phyloP scores from a whole-genome alignment of 192 early-diverging fungal genomes.

The Funneliformis mosseae region DNA sequence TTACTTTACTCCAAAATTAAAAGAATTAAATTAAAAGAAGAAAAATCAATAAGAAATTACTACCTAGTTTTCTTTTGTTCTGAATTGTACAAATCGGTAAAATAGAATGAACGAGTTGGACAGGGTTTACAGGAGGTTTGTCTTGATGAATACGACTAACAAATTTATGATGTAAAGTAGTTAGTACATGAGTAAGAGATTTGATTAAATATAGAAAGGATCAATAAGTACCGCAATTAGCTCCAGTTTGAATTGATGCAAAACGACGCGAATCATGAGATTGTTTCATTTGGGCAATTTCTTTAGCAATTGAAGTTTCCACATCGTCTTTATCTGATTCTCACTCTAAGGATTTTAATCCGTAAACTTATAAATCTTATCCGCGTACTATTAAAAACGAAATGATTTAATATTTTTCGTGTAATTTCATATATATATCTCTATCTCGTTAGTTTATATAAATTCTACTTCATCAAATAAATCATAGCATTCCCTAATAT shows the following conservation, averaged over 20 bases:
- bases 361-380: constrained; percentile 36
- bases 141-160: constrained; percentile 56
- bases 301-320: constrained; percentile 55
- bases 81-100: constrained; percentile 40
- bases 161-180: background rate
- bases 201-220: background rate
- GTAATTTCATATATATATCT: background rate
- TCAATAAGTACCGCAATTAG: constrained; percentile 51
- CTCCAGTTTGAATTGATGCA: constrained; percentile 49
- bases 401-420: background rate
- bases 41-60: background rate
- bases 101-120: constrained; percentile 40
- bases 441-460: no score
- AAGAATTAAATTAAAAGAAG: no score
- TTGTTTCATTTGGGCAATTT: constrained; percentile 53
- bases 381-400: constrained; percentile 37
- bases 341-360: background rate
- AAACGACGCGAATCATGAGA: constrained; percentile 49
- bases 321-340: constrained; percentile 41
- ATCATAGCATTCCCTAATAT: constrained; percentile 53
- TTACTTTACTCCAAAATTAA: background rate
- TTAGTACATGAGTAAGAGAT: background rate
- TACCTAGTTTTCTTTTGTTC: constrained; percentile 47
- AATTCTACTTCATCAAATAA: constrained; percentile 43
- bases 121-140: constrained; percentile 50